Percentiles rank a stretch among this genome's conserved stretches.
Evolutionary conservation across 495 filamentous ascomycete genomes (phyloP).

Genomic region (Podospora anserina): DNA sequence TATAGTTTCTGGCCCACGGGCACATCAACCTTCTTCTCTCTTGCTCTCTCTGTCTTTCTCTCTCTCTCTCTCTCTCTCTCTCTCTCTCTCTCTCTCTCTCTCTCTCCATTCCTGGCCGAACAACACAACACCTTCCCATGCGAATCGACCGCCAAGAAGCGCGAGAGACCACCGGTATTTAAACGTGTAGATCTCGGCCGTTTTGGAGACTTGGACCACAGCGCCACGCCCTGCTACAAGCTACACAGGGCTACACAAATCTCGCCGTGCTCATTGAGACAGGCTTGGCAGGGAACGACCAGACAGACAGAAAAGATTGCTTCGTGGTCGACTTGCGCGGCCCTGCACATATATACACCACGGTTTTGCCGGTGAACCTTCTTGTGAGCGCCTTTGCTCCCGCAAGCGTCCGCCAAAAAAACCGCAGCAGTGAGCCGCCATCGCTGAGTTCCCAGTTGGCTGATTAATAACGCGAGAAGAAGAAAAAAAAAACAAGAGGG

Average conservation of each 20-base stretch:
- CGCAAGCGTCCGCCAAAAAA: neutral
- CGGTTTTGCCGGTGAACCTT: neutral
- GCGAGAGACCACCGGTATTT: constrained; percentile 29
- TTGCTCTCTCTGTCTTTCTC: constrained; percentile 6
- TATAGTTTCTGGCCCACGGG: constrained; percentile 18
- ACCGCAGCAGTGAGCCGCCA: constrained; percentile 10
- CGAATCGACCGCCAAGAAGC: constrained; percentile 25
- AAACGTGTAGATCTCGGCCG: constrained; percentile 32
- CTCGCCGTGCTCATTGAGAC: constrained; percentile 23
- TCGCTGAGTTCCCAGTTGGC: neutral
- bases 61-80: neutral
- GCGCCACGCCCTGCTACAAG: constrained; percentile 28
- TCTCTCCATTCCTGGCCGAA: neutral
- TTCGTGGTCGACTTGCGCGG: constrained; percentile 6
- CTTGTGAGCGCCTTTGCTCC: neutral
- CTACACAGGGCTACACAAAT: constrained; percentile 35
- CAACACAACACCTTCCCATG: neutral
- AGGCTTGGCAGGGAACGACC: constrained; percentile 32
- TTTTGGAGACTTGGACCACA: constrained; percentile 25
- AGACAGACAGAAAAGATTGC: neutral
- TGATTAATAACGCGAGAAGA: neutral
- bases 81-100: constrained; percentile 8
- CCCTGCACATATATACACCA: constrained; percentile 12
- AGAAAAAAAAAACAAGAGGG: neutral
- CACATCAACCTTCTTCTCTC: neutral